phyloP scores from a whole-genome alignment of 1,284 basidiomycete genomes.

The Austroboletus niveus region DNA sequence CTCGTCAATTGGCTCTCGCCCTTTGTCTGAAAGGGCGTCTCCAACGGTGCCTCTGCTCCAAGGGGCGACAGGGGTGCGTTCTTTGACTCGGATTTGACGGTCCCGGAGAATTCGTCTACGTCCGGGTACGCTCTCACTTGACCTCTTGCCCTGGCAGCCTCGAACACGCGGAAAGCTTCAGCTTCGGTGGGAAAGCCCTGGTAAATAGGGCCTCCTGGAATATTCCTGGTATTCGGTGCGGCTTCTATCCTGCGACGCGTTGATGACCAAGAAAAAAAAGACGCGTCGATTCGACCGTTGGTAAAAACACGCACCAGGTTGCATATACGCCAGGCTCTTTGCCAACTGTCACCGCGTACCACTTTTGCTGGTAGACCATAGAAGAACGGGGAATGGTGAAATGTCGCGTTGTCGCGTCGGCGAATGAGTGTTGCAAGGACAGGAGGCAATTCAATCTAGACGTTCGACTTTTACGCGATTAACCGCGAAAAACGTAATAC shows the following conservation, averaged over 20 bases:
- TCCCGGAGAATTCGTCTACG: neutral
- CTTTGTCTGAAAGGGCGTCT: slow-evolving; percentile 8
- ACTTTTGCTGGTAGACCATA: slow-evolving; percentile 39
- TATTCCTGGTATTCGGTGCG: slow-evolving; percentile 37
- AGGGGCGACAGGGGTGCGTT: slow-evolving; percentile 12
- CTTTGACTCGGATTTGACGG: neutral
- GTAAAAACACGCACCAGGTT: slow-evolving; percentile 40
- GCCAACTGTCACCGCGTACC: slow-evolving; percentile 48
- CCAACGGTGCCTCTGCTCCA: slow-evolving; percentile 15
- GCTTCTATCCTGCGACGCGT: slow-evolving; percentile 42
- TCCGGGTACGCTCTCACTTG: slow-evolving; percentile 17
- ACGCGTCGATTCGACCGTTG: slow-evolving; percentile 3
- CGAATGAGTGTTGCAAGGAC: slow-evolving; percentile 14
- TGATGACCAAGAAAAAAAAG: slow-evolving; percentile 2
- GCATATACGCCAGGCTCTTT: slow-evolving; percentile 44
- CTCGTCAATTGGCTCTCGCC: slow-evolving; percentile 1
- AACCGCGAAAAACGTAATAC: too few species aligned
- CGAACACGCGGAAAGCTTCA: slow-evolving; percentile 44
- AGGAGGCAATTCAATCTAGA: slow-evolving; percentile 19
- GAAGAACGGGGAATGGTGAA: neutral
- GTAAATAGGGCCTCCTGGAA: slow-evolving; percentile 41
- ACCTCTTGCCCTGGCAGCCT: slow-evolving; percentile 30
- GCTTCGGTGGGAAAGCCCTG: slow-evolving; percentile 42
- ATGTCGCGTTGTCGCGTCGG: too few species aligned
- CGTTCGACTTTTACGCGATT: slow-evolving; percentile 18